Evolutionary conservation across 345 rosid species (phyloP).

Genomic region (Cardiospermum halicacabum): DNA sequence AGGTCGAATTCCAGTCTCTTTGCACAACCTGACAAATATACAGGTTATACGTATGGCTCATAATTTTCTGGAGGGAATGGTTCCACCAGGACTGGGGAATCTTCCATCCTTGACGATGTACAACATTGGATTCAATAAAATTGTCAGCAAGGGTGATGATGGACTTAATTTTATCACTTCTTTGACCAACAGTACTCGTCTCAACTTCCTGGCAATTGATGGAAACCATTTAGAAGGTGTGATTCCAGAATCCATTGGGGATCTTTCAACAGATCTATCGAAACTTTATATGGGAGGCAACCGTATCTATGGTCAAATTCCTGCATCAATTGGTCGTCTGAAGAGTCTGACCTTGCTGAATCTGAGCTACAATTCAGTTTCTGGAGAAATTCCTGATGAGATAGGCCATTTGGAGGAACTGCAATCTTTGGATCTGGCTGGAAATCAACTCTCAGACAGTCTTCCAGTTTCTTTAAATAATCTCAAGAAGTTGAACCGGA

Average conservation of each 20-base stretch:
- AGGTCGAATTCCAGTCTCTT: constrained; percentile 18
- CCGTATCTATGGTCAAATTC: constrained; percentile 20
- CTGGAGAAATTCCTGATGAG: constrained; percentile 41
- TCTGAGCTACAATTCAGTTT: constrained; percentile 34
- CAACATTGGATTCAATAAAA: constrained; percentile 14
- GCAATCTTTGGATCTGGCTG: constrained; percentile 33
- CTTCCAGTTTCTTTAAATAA: constrained; percentile 38
- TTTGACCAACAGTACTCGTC: constrained; percentile 24
- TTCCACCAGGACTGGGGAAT: constrained; percentile 26
- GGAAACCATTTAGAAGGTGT: constrained; percentile 23
- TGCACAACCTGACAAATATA: constrained; percentile 28
- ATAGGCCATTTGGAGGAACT: constrained; percentile 31
- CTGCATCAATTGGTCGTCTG: constrained; percentile 25
- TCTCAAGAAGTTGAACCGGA: constrained; percentile 29
- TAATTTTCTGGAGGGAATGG: constrained; percentile 22
- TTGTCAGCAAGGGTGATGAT: constrained; percentile 18
- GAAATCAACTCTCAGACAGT: constrained; percentile 33
- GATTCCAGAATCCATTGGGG: constrained; percentile 27
- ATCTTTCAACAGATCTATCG: constrained; percentile 20
- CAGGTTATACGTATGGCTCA: constrained; percentile 10
- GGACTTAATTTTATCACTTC: constrained; percentile 27
- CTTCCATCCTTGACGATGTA: constrained; percentile 20
- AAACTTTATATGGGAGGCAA: constrained; percentile 24
- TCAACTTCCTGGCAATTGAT: constrained; percentile 18
- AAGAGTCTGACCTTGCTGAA: constrained; percentile 33